These are phyloP conservation scores for Trichoderma sp. DNA, from an alignment of 2,329 filamentous ascomycete genomes.

Conservation along the genomic window DNA sequence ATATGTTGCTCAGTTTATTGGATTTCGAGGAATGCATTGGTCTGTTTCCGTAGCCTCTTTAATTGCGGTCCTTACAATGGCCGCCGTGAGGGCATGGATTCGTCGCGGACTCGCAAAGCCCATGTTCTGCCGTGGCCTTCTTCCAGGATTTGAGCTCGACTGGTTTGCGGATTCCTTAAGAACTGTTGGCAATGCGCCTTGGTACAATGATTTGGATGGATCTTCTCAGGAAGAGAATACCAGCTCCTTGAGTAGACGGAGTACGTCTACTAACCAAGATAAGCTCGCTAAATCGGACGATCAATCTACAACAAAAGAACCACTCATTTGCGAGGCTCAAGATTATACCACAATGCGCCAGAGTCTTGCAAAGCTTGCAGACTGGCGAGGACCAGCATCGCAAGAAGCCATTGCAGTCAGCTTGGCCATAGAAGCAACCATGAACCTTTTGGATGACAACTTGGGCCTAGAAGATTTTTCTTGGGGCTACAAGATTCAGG, in stretches of 20 bases:
- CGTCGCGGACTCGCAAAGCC: background rate
- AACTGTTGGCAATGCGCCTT: background rate
- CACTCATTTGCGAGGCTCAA: background rate
- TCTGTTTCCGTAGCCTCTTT: background rate
- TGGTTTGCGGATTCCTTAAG: background rate
- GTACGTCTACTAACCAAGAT: background rate
- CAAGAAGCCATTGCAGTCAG: slow-evolving; percentile 21
- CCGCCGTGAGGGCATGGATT: background rate
- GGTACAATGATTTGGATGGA: background rate
- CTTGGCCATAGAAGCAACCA: slow-evolving; percentile 24
- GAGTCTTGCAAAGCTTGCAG: background rate
- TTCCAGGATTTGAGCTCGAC: background rate
- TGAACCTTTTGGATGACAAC: background rate
- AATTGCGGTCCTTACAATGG: background rate
- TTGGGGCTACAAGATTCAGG: background rate
- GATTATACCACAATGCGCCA: background rate
- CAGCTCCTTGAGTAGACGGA: background rate
- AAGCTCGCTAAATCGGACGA: background rate
- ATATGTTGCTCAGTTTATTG: slow-evolving; percentile 31
- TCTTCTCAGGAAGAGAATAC: background rate
- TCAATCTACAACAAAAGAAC: background rate
- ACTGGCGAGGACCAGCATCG: background rate
- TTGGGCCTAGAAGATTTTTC: background rate
- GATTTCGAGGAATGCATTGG: slow-evolving; percentile 18
- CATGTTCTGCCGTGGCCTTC: background rate